Base-by-base conservation (phyloP, 2,329 filamentous ascomycete genomes). In the Colletotrichum eleusines region DNA sequence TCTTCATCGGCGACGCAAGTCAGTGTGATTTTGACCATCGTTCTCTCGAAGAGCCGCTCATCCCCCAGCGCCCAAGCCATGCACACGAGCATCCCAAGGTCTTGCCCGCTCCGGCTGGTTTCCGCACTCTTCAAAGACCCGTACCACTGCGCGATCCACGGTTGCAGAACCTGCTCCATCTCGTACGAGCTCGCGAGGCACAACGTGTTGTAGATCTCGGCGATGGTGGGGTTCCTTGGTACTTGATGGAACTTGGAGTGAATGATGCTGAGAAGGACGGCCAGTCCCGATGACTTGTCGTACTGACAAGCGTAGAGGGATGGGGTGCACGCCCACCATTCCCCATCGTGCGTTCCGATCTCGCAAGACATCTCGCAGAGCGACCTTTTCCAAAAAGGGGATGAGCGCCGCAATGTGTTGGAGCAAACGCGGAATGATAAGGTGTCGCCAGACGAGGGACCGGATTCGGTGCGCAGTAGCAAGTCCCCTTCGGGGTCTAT, bases 131-230 rank as follows among this genome's bases (percentile, higher is more conserved):
- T 28, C n/a, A 69, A 44, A 5, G 48, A 16, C 12, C 42, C 46
- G 26, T 50, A 61, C 69, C 69, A 72, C 20, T 61, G 54, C 12
- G 31, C 33, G n/a, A 69, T 55, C 69, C 69, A 72, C 1, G 69
- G 69, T 20, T 65, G 69, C 16, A 72, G 61, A 18, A 65, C 61
- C 5, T 61, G 46, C 44, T 64, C 61, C 69, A 66, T 69, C 20
- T 69, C 66, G 44, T 65, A 72, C 38, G 54, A 51, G 60, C 60
- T 72, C 23, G 55, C 69, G 23, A 72, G 48, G 8, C 61, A 69
- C n/a, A 72, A 23, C 9, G 44, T 63, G 48, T 38, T 28, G 33
- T 69, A 69, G 2, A 72, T 35, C n/a, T 69, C 69, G 0, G 55
- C n/a, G 11, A 70, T 40, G 0, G 48, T 38, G 7, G 66, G 60